Evolutionary conservation across 2,329 filamentous ascomycete species (phyloP).

Genomic region (Fusarium torulosum): DNA sequence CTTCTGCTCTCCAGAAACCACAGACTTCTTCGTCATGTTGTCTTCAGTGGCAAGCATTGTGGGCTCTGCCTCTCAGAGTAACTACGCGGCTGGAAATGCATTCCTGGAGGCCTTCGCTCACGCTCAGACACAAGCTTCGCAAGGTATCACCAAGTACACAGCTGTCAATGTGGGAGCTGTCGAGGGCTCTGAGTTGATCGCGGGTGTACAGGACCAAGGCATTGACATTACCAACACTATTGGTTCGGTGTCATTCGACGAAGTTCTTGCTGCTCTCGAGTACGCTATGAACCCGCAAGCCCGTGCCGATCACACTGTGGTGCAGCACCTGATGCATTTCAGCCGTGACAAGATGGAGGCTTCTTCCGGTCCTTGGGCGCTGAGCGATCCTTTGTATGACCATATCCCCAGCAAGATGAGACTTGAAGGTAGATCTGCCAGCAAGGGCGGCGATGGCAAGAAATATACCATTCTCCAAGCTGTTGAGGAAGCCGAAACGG

Average conservation of each 20-base stretch:
- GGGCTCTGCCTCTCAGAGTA: conserved; percentile 10
- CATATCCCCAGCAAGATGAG: conserved; percentile 6
- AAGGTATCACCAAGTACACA: background rate
- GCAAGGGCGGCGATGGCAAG: background rate
- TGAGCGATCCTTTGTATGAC: conserved; percentile 8
- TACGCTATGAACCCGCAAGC: conserved; percentile 8
- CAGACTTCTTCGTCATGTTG: conserved; percentile 10
- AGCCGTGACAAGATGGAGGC: conserved; percentile 6
- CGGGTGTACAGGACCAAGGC: background rate
- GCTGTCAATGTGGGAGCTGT: conserved; percentile 5
- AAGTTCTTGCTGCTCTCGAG: conserved; percentile 1
- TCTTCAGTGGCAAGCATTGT: conserved; percentile 8
- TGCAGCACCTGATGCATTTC: conserved; percentile 14
- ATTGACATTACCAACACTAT: conserved; percentile 5
- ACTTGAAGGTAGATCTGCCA: background rate
- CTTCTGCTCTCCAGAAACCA: background rate
- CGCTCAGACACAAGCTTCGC: background rate
- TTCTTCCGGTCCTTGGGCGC: conserved; percentile 1
- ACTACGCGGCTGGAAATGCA: conserved; percentile 13
- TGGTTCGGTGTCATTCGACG: conserved; percentile 1
- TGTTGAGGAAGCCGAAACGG: conserved; percentile 2
- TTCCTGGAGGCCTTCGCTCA: conserved; percentile 7
- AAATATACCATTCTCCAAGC: conserved; percentile 9
- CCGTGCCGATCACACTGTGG: background rate
- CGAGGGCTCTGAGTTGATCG: background rate